Base-by-base conservation (phyloP, 164 flowering plant genomes). In the Vitis riparia region DNA sequence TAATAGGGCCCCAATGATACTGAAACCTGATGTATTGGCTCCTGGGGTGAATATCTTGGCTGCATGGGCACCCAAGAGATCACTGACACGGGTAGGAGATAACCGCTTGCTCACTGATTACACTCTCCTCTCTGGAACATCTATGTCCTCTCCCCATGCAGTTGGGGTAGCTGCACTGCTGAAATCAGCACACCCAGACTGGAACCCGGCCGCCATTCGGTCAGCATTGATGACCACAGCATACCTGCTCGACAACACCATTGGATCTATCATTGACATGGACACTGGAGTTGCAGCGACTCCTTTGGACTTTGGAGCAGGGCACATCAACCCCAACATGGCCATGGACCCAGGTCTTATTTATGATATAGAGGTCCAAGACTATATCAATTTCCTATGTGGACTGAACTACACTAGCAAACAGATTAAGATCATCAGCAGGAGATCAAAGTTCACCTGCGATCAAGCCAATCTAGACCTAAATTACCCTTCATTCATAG, bases 11-110 rank as follows among this genome's bases (percentile, higher is more conserved):
- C 77, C 77, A 12, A 15, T 58, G 72, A 63, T 74, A 19, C 11
- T 74, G 51, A 74, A 74, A 52, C 73, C 73, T 0, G 77, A 74
- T 17, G 16, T 73, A 12, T 37, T 37, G 44, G 44, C 44, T 6
- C 44, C 27, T 23, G 5, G 44, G 7, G 44, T 37, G 44, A 37
- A 5, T 73, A 11, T 53, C 62, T 23, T 23, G 50, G 72, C 66
- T 10, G 65, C 72, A 12, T 23, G 27, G 27, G 27, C 27, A 23
- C 27, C 27, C 27, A 23, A 23, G 27, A 0, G 0, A 23, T 2
- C 27, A 23, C 27, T 23, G 27, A 23, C 27, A 23, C 2, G 51
- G 66, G 72, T 6, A 37, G 44, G 44, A 37, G 7, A 37, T 37
- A 3, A 37, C 44, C 5, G 5, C 5, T 37, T 37, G 44, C 30